phyloP scores from a whole-genome alignment of 176 grass and related monocot genomes.

The Pontederia crassipes region DNA sequence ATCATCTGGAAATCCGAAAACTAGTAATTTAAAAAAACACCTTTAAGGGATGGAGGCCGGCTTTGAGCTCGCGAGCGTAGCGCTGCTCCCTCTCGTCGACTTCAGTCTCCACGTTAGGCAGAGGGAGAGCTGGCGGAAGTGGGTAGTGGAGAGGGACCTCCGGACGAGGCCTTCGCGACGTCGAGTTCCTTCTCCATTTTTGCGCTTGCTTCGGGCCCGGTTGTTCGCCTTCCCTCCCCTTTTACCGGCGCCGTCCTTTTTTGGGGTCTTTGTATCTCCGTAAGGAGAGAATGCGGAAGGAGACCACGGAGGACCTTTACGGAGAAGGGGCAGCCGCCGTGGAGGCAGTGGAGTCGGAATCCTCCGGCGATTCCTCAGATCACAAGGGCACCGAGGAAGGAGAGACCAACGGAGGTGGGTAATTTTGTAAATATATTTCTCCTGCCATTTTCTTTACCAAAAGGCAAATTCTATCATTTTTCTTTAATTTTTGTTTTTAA shows the following conservation, averaged over 20 bases:
- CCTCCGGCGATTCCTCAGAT: slow-evolving; percentile 66
- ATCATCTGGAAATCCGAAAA: neutral
- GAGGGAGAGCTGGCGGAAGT: slow-evolving; percentile 2
- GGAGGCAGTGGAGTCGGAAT: slow-evolving; percentile 36
- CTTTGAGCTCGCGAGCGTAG: slow-evolving; percentile 60
- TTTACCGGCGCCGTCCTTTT: no score
- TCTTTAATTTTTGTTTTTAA: neutral
- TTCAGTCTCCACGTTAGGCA: slow-evolving; percentile 28
- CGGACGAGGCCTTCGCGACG: no score
- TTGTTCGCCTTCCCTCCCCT: no score
- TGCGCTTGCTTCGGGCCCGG: no score
- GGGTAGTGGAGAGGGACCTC: slow-evolving; percentile 1
- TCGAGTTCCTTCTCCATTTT: no score
- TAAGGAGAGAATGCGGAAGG: no score
- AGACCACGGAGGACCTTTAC: slow-evolving; percentile 8
- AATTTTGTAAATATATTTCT: neutral
- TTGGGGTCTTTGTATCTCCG: no score
- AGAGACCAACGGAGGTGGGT: slow-evolving; percentile 53
- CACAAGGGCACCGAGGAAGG: slow-evolving; percentile 48
- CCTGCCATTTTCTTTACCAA: neutral
- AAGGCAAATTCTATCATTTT: neutral
- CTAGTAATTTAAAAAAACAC: slow-evolving; percentile 18
- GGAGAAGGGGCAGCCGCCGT: neutral
- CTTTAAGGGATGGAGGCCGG: slow-evolving; percentile 80
- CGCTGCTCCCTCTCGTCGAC: slow-evolving; percentile 52